Evolutionary conservation across 176 grass and related monocot genomes (phyloP).

Genomic region (Leersia perrieri): DNA sequence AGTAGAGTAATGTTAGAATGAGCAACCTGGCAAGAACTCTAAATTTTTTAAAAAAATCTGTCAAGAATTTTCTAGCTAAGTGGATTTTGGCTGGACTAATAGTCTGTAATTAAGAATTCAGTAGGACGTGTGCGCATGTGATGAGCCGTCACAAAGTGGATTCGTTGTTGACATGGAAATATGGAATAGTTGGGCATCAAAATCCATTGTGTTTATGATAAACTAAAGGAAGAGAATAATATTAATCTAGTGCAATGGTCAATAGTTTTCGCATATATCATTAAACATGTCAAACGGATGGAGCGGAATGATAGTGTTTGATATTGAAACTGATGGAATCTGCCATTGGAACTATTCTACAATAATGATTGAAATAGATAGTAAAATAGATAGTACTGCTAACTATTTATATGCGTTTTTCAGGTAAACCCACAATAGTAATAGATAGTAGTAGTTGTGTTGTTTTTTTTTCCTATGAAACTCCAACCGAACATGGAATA

Average conservation of each 20-base stretch:
- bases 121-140: constrained; percentile 1
- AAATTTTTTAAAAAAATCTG: neutral
- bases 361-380: too few relatives aligned
- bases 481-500: too few relatives aligned
- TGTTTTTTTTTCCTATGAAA: too few relatives aligned
- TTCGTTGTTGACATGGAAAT: constrained; percentile 13
- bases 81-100: constrained; percentile 26
- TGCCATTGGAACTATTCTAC: neutral
- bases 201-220: neutral
- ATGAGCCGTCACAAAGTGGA: constrained; percentile 19
- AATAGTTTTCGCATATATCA: neutral
- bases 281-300: neutral
- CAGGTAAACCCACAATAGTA: too few relatives aligned
- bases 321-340: constrained; percentile 3
- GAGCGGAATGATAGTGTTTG: neutral
- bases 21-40: neutral
- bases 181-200: neutral
- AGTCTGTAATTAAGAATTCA: neutral
- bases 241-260: neutral
- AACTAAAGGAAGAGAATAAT: neutral
- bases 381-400: too few relatives aligned
- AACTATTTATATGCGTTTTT: too few relatives aligned
- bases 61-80: neutral
- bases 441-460: too few relatives aligned
- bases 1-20: neutral